Percentiles rank a stretch among this genome's conserved stretches.
Evolutionary conservation across 1,284 basidiomycete species (phyloP).

Genomic region (Neonothopanus nambi): DNA sequence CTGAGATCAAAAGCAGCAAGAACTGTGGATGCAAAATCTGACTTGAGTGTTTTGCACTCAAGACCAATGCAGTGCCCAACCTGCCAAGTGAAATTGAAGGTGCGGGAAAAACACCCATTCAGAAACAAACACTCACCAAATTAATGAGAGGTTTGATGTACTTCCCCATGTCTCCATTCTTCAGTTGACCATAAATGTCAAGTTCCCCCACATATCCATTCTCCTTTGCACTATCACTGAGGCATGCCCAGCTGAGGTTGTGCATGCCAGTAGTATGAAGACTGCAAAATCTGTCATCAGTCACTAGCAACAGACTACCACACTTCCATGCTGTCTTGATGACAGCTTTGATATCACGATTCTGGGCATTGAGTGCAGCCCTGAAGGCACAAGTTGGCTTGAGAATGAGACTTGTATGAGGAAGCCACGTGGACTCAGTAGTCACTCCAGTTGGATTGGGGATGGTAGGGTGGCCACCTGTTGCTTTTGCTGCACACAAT

Average conservation of each 20-base stretch:
- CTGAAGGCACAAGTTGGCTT: slow-evolving; percentile 3
- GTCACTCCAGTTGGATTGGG: not conserved
- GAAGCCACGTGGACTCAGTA: not conserved
- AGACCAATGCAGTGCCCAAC: not conserved
- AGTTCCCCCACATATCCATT: not conserved
- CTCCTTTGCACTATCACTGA: not conserved
- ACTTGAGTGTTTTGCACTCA: slow-evolving; percentile 3
- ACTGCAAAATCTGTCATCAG: not conserved
- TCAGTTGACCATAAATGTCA: not conserved
- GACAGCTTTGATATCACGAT: not conserved
- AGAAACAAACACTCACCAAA: too few relatives aligned
- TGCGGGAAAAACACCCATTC: too few relatives aligned
- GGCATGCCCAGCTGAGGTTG: not conserved
- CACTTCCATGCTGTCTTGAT: not conserved
- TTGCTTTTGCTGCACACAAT: too few relatives aligned
- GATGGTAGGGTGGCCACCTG: not conserved
- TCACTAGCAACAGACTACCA: not conserved
- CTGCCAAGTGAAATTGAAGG: not conserved
- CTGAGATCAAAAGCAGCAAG: not conserved
- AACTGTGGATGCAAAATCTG: not conserved
- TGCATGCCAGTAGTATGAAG: not conserved
- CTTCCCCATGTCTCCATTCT: not conserved
- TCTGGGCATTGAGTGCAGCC: not conserved
- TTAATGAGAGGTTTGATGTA: not conserved
- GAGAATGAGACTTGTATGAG: not conserved